phyloP scores from a whole-genome alignment of 106 monocot species.

The Allium cepa region DNA sequence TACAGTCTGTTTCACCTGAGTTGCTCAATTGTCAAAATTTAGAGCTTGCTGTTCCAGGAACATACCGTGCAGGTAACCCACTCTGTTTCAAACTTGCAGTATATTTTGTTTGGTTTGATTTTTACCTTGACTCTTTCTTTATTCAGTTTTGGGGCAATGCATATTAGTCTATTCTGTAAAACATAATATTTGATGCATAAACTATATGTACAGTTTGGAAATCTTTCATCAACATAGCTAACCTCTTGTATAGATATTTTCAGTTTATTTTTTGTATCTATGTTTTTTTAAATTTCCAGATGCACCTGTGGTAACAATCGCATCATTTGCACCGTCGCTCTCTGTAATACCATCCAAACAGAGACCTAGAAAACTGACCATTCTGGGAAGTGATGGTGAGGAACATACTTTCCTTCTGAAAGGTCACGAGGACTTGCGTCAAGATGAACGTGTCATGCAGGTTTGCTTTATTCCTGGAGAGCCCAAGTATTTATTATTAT shows the following conservation, averaged over 20 bases:
- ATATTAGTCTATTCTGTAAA: too few species aligned
- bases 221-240: background rate
- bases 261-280: background rate
- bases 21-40: slow-evolving; percentile 86
- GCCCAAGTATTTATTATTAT: too few species aligned
- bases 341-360: slow-evolving; percentile 95
- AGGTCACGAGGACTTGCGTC: slow-evolving; percentile 95
- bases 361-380: slow-evolving; percentile 86
- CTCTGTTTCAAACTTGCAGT: too few species aligned
- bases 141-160: too few species aligned
- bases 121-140: too few species aligned
- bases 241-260: background rate
- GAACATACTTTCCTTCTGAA: slow-evolving; percentile 96
- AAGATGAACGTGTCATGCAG: slow-evolving; percentile 99
- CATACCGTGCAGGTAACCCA: slow-evolving; percentile 79
- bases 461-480: slow-evolving; percentile 14
- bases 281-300: slow-evolving; percentile 39
- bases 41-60: slow-evolving; percentile 98
- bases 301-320: slow-evolving; percentile 80
- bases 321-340: slow-evolving; percentile 85
- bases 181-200: too few species aligned
- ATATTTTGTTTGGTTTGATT: too few species aligned
- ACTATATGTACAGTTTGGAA: background rate
- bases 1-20: slow-evolving; percentile 91
- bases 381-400: slow-evolving; percentile 90